phyloP scores from a whole-genome alignment of 2,329 filamentous ascomycete genomes.

The Hyphodiscus sp. region DNA sequence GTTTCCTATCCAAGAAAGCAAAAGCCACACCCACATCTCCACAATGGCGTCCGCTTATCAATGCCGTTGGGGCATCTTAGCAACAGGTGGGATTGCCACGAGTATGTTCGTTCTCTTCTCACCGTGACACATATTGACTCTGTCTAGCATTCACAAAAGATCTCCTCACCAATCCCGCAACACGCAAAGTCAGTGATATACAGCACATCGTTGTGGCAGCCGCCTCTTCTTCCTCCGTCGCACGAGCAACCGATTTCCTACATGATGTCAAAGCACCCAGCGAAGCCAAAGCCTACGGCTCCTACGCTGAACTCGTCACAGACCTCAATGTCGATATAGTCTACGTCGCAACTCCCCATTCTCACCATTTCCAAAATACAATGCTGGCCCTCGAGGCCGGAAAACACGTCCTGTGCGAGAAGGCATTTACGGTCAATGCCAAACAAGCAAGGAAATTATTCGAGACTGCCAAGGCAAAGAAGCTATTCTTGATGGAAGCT shows the following conservation, averaged over 20 bases:
- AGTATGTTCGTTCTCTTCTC: constrained; percentile 15
- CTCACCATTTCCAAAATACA: constrained; percentile 65
- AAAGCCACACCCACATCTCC: background rate
- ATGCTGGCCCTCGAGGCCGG: constrained; percentile 58
- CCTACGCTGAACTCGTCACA: constrained; percentile 58
- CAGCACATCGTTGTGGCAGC: constrained; percentile 57
- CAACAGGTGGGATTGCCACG: constrained; percentile 33
- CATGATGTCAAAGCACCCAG: constrained; percentile 47
- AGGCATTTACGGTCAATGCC: constrained; percentile 65
- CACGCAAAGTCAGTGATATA: constrained; percentile 53
- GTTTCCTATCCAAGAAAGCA: too few species aligned
- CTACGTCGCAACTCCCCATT: constrained; percentile 67
- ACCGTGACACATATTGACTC: constrained; percentile 1
- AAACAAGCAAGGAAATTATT: constrained; percentile 53
- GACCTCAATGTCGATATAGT: constrained; percentile 61
- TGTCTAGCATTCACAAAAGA: constrained; percentile 51
- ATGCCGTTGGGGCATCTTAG: constrained; percentile 29
- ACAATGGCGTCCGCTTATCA: constrained; percentile 25
- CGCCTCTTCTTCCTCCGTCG: constrained; percentile 55
- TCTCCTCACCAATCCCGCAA: constrained; percentile 53
- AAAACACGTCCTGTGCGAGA: constrained; percentile 66
- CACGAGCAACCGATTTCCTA: constrained; percentile 56
- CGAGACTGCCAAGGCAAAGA: constrained; percentile 54
- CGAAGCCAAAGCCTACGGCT: constrained; percentile 57
- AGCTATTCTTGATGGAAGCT: constrained; percentile 56